Base-by-base conservation (phyloP, 1,284 basidiomycete species). In the Erythrobasidium hasegawianum region DNA sequence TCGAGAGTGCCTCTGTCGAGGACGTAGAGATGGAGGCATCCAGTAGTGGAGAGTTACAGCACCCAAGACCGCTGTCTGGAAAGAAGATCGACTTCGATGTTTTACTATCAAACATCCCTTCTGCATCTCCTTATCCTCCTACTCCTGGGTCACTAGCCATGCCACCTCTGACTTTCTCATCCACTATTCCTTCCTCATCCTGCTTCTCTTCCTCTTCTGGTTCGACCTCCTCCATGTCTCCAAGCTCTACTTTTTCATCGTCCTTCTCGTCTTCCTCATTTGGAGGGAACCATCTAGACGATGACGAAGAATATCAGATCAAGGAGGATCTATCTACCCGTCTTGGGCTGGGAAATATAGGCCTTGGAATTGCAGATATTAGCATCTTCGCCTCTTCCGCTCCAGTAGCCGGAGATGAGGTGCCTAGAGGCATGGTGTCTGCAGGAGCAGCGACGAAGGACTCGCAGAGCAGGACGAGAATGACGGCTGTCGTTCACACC, bases 81-180 rank as follows among this genome's bases (percentile, higher is more conserved):
- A n/a, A 26, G 50, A 53, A 16, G 50, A n/a, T 22, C 20, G 61
- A 61, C 26, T 39, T 45, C 49, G 54, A 39, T 1, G 22, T 61
- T 1, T 9, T 61, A 16, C 22, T 61, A 8, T 61, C 59, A 18
- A 29, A 45, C 13, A 38, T 61, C 38, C 59, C 59, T 2, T 26
- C 24, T 16, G 59, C 53, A 43, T 53, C 49, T 1, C 49, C 47
- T 2, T 61, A 61, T 24, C 61, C 61, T 11, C 53, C 61, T 39
- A 56, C 61, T 22, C 61, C 61, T 3, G 18, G 52, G 16, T 64
- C 61, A 22, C 29, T 45, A 5, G 53, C 45, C n/a, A 41, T 64
- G 11, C 22, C 53, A 5, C 38, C 41, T 29, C 43, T 64, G 27
- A 8, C 43, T 16, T 56, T 56, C 52, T 20, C 61, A 20, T 24